These are phyloP conservation scores for Aspergillus glaucus DNA, from an alignment of 2,329 filamentous ascomycete species.

Conservation along the genomic window DNA sequence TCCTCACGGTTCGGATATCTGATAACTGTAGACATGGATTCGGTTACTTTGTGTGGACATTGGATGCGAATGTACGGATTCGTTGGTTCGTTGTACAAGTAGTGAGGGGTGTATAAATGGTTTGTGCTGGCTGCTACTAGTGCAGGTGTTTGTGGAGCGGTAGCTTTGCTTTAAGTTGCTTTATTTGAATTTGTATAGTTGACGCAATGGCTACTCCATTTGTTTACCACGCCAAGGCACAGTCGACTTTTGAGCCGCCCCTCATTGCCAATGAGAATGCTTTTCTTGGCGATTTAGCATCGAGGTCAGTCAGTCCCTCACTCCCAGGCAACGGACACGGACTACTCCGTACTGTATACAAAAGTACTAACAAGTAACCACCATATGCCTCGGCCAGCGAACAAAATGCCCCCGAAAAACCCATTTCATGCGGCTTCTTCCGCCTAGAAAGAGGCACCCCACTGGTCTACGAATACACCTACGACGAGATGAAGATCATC, in stretches of 20 bases:
- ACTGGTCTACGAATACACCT: conserved; percentile 62
- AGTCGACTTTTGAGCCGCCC: conserved; percentile 56
- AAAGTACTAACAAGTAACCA: not conserved
- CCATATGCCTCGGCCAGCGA: conserved; percentile 34
- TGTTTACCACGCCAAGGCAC: conserved; percentile 52
- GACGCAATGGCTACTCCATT: conserved; percentile 37
- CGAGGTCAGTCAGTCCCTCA: conserved; percentile 36
- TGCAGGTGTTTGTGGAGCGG: not conserved
- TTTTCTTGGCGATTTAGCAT: conserved; percentile 58
- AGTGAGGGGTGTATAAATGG: not conserved
- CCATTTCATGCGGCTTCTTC: conserved; percentile 60
- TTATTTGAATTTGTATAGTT: not conserved
- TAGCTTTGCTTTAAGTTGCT: not conserved
- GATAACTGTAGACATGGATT: not conserved
- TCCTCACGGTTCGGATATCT: not conserved
- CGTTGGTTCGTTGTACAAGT: not conserved
- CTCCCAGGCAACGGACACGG: not conserved
- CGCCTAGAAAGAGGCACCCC: conserved; percentile 61
- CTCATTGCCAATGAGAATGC: conserved; percentile 64
- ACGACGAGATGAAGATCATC: conserved; percentile 70
- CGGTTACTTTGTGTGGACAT: not conserved
- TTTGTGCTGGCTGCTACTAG: not conserved
- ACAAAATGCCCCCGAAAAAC: conserved; percentile 50
- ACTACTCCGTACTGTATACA: not conserved
- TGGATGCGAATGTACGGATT: not conserved